These are phyloP conservation scores for Dacryopinax primogenitus DNA, from an alignment of 768 basidiomycete species.

Conservation along the genomic window DNA sequence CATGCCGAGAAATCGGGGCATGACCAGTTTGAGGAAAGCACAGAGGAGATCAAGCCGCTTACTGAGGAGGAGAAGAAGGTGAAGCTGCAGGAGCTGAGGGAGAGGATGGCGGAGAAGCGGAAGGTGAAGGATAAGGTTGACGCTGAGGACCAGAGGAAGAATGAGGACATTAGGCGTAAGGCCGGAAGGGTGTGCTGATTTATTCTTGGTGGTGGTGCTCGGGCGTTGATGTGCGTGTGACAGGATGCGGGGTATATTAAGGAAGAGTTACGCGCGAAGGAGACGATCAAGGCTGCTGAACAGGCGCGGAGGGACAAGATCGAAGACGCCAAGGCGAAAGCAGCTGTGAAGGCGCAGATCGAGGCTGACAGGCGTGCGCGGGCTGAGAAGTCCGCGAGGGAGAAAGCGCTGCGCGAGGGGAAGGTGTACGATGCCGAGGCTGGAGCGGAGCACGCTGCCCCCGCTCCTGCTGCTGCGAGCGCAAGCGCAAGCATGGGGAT, in stretches of 20 bases:
- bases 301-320: slow-evolving; percentile 69
- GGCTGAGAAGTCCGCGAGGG: slow-evolving; percentile 74
- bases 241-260: slow-evolving; percentile 60
- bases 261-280: slow-evolving; percentile 66
- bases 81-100: slow-evolving; percentile 63
- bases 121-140: slow-evolving; percentile 59
- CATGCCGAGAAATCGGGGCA: slow-evolving; percentile 94
- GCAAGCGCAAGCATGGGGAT: slow-evolving; percentile 23
- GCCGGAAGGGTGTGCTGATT: slow-evolving; percentile 49
- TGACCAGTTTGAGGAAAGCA: slow-evolving; percentile 89
- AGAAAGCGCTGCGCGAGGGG: slow-evolving; percentile 86
- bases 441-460: slow-evolving; percentile 25
- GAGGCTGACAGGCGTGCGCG: slow-evolving; percentile 85
- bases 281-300: slow-evolving; percentile 71
- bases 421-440: slow-evolving; percentile 21
- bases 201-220: background rate
- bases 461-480: slow-evolving; percentile 32
- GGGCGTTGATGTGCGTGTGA: background rate
- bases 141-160: slow-evolving; percentile 54
- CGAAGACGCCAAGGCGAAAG: slow-evolving; percentile 72
- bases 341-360: slow-evolving; percentile 84
- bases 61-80: slow-evolving; percentile 87
- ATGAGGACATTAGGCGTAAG: slow-evolving; percentile 72
- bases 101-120: slow-evolving; percentile 71
- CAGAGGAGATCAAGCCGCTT: slow-evolving; percentile 90